A percentile compares a stretch with the other conserved stretches of the same genome.
These are phyloP conservation scores for Paraphoma sp. DNA, from an alignment of 2,329 filamentous ascomycete species.

Conservation along the genomic window DNA sequence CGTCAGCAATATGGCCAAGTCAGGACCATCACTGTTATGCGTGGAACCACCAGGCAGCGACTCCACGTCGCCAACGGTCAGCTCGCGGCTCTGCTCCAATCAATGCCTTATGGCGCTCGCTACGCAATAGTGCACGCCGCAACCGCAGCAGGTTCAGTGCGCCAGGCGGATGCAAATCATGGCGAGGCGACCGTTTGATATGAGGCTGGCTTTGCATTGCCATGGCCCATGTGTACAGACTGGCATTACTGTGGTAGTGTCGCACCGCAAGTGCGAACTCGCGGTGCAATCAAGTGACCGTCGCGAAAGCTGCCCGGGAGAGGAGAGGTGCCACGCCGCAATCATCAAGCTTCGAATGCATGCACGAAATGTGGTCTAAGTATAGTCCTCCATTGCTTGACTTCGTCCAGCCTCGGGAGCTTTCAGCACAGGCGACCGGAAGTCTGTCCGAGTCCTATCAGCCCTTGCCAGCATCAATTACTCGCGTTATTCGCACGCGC, in stretches of 20 bases:
- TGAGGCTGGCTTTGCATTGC: neutral
- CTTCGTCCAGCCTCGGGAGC: neutral
- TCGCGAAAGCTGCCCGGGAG: neutral
- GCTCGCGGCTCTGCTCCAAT: conserved; percentile 25
- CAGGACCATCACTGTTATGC: neutral
- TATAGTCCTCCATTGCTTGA: conserved; percentile 1
- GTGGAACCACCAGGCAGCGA: neutral
- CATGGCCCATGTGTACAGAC: neutral
- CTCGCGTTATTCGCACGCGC: too few relatives aligned
- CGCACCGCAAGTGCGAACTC: neutral
- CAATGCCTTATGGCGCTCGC: conserved; percentile 13
- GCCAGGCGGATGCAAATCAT: conserved; percentile 4
- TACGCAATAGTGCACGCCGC: conserved; percentile 16
- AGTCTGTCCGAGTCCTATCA: neutral
- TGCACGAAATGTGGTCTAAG: neutral
- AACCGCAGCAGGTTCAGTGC: conserved; percentile 14
- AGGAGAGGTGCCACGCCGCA: neutral
- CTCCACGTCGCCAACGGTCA: conserved; percentile 3
- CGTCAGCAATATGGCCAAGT: conserved; percentile 5
- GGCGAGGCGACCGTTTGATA: neutral
- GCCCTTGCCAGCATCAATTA: neutral
- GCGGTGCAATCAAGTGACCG: conserved; percentile 1
- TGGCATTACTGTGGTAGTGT: neutral
- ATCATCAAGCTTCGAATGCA: neutral
- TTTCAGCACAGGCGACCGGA: neutral